phyloP scores from a whole-genome alignment of 139 green algal species.

The Closterium sp. region DNA sequence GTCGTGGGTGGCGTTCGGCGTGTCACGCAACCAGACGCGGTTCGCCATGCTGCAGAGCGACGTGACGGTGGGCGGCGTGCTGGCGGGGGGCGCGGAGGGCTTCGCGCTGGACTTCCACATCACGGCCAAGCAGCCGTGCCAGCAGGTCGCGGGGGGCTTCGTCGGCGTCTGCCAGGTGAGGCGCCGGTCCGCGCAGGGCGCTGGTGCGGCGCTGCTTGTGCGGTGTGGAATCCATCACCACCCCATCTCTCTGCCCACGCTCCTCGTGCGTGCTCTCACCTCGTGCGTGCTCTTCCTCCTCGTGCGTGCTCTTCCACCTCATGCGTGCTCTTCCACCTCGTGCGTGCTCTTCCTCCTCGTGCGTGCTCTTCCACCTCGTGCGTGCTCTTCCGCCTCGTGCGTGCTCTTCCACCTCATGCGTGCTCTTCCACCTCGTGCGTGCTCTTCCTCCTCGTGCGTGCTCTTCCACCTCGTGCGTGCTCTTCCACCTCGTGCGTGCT shows the following conservation, averaged over 20 bases:
- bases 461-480: too few species aligned
- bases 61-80: constrained; percentile 25
- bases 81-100: neutral
- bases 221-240: neutral
- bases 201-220: too few species aligned
- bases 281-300: too few species aligned
- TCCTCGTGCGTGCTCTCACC: neutral
- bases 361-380: too few species aligned
- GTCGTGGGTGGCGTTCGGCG: constrained; percentile 11
- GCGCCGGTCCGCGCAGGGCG: too few species aligned
- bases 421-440: too few species aligned
- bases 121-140: constrained; percentile 3
- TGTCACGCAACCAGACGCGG: constrained; percentile 21
- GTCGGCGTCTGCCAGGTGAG: constrained; percentile 21
- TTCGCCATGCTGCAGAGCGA: constrained; percentile 2
- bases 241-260: neutral
- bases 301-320: too few species aligned
- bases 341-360: too few species aligned
- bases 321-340: too few species aligned
- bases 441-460: neutral
- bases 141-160: constrained; percentile 4
- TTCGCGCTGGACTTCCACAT: constrained; percentile 21
- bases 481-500: too few species aligned
- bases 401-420: too few species aligned
- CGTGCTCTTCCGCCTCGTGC: too few species aligned